Conservation (phyloP, 139 green algal species). For the Chlorella sp. region DNA sequence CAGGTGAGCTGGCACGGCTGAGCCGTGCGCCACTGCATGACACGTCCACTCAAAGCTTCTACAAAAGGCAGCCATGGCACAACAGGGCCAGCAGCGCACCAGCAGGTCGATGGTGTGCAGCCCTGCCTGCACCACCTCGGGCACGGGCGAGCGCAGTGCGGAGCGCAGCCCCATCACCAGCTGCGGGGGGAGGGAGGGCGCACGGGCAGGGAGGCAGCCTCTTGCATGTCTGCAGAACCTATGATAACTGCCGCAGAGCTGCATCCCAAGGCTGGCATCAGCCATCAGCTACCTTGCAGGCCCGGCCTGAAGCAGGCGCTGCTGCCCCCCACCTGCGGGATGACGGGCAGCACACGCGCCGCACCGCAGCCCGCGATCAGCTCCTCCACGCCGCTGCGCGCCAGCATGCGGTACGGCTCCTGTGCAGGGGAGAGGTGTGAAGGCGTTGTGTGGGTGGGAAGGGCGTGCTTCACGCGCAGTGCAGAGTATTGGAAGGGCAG, state of each 20-base stretch:
- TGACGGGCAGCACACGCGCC: slow-evolving; percentile 83
- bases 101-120: slow-evolving; percentile 14
- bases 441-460: background rate
- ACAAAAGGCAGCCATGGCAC: too few relatives aligned
- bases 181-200: slow-evolving; percentile 42
- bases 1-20: too few relatives aligned
- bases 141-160: slow-evolving; percentile 81
- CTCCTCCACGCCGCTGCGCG: slow-evolving; percentile 67
- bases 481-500: too few relatives aligned
- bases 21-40: too few relatives aligned
- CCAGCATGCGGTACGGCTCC: slow-evolving; percentile 90
- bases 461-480: too few relatives aligned
- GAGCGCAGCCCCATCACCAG: slow-evolving; percentile 93
- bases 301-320: too few relatives aligned
- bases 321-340: slow-evolving; percentile 56
- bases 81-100: slow-evolving; percentile 34
- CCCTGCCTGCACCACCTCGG: slow-evolving; percentile 29
- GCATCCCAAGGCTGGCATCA: too few relatives aligned
- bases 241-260: too few relatives aligned
- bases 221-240: too few relatives aligned
- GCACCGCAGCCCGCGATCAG: slow-evolving; percentile 60
- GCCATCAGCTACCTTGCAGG: too few relatives aligned
- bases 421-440: background rate
- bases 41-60: too few relatives aligned
- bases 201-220: too few relatives aligned